Base-by-base conservation (phyloP, 129 eudicot genomes). In the Pittosporum tobira region DNA sequence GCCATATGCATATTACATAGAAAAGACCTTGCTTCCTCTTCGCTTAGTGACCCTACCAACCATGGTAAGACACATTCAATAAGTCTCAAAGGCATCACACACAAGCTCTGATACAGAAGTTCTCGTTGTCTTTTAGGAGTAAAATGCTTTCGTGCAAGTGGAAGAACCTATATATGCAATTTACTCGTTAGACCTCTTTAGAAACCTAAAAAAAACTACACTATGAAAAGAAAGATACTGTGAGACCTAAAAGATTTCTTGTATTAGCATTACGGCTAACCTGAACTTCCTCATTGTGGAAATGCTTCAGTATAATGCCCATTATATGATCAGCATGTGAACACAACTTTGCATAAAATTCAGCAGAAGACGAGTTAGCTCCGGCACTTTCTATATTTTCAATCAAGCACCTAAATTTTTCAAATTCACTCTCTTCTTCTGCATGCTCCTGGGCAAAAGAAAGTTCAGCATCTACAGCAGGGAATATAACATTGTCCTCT, bases 1-100 rank as follows among this genome's bases (percentile, higher is more conserved):
- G 99, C 99, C 96, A 84, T 74, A 44, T 84, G 91, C 88, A 93
- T 83, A 64, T 93, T 93, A 61, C 60, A 73, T 47, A 93, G 96
- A 63, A 93, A 93, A 27, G 81, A 74, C 53, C 71, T 82, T 36
- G 96, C 90, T 72, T 87, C 96, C 51, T 83, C 96, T 77, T 87
- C 90, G 31, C 78, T 79, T 55, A 93, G 84, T 36, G 88, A 81
- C 59, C 83, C 85, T 36, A 93, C 94, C 77, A 93, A 71, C 99
- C 99, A 93, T 64, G 99, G 99, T 66, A 93, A 73, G 59, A 93
- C 99, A 40, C 99, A 77, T 65, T 93, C 99, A 20, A 93, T 87
- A 74, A 93, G 61, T 68, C 95, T 87, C 68, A 93, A 67, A 23
- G 99, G 99, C 99, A 93, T 93, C 50, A 93, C 96, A 63, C 99